phyloP scores from a whole-genome alignment of 257 asterid genomes.

The Lithospermum erythrorhizon region DNA sequence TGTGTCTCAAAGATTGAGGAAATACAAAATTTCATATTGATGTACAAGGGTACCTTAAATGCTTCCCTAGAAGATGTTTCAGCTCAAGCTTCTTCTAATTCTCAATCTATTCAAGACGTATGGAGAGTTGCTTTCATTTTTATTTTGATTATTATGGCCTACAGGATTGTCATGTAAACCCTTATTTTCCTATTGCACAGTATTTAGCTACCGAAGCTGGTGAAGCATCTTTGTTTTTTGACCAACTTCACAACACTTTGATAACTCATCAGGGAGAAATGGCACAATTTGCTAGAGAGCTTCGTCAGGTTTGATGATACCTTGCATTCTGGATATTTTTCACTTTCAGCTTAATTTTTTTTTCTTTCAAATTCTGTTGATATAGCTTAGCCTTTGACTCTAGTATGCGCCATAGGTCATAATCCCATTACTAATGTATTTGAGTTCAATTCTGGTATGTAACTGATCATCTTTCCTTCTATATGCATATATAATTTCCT shows the following conservation, averaged over 20 bases:
- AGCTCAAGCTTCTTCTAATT: constrained; percentile 38
- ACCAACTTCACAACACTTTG: constrained; percentile 48
- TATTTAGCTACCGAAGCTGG: constrained; percentile 46
- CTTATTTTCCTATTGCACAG: constrained; percentile 23
- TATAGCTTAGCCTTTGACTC: not conserved
- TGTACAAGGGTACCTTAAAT: constrained; percentile 58
- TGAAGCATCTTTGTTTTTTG: constrained; percentile 42
- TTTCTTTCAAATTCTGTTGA: not conserved
- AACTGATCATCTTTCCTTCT: too few relatives aligned
- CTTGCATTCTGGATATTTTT: too few relatives aligned
- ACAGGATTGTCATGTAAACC: constrained; percentile 6
- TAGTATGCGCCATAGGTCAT: too few relatives aligned
- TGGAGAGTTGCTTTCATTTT: constrained; percentile 7
- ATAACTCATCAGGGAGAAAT: constrained; percentile 61
- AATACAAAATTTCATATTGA: constrained; percentile 55
- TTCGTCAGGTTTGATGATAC: constrained; percentile 50
- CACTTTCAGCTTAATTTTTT: not conserved
- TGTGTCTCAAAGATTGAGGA: constrained; percentile 72
- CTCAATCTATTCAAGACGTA: constrained; percentile 49
- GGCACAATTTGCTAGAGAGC: constrained; percentile 60
- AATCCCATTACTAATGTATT: not conserved
- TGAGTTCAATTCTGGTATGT: not conserved
- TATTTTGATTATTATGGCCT: not conserved
- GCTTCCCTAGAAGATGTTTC: constrained; percentile 62
- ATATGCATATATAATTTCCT: not conserved